Percentiles rank a stretch among this genome's conserved stretches.
These are phyloP conservation scores for Aeschynomene evenia DNA, from an alignment of 306 rosid genomes.

Conservation along the genomic window DNA sequence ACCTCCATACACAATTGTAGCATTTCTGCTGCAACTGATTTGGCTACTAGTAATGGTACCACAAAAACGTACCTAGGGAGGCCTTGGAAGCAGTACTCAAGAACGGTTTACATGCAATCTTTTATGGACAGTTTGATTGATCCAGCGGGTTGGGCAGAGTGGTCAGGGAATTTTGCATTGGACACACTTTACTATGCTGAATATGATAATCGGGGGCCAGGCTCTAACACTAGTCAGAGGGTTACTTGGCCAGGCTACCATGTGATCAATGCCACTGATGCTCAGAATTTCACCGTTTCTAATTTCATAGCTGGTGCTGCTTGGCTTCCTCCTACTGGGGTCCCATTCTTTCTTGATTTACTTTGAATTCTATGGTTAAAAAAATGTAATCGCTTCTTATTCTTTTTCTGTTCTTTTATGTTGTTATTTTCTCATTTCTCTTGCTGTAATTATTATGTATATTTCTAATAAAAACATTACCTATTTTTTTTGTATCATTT, in stretches of 20 bases:
- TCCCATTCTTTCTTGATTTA: constrained; percentile 36
- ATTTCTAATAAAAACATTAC: too few relatives aligned
- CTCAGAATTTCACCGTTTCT: constrained; percentile 37
- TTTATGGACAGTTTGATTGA: constrained; percentile 42
- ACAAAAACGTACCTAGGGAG: constrained; percentile 47
- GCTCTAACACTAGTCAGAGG: constrained; percentile 31
- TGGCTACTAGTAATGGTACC: constrained; percentile 10
- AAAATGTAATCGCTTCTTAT: not conserved
- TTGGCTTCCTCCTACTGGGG: constrained; percentile 43
- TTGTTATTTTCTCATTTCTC: not conserved
- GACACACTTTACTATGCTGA: constrained; percentile 47
- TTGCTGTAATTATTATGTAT: not conserved
- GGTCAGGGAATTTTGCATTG: constrained; percentile 45
- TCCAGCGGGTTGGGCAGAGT: constrained; percentile 46
- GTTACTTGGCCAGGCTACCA: constrained; percentile 49
- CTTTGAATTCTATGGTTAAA: not conserved
- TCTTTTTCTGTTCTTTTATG: not conserved
- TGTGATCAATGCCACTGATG: constrained; percentile 17
- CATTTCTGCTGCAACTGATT: constrained; percentile 37
- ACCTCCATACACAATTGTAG: constrained; percentile 41
- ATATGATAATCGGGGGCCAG: constrained; percentile 42
- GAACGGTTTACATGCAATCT: constrained; percentile 48
- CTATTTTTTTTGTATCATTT: too few relatives aligned
- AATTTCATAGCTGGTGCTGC: constrained; percentile 33
- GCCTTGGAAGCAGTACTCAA: constrained; percentile 51